phyloP scores from a whole-genome alignment of 805 yeast genomes.

The Metschnikowia amazonensis region DNA sequence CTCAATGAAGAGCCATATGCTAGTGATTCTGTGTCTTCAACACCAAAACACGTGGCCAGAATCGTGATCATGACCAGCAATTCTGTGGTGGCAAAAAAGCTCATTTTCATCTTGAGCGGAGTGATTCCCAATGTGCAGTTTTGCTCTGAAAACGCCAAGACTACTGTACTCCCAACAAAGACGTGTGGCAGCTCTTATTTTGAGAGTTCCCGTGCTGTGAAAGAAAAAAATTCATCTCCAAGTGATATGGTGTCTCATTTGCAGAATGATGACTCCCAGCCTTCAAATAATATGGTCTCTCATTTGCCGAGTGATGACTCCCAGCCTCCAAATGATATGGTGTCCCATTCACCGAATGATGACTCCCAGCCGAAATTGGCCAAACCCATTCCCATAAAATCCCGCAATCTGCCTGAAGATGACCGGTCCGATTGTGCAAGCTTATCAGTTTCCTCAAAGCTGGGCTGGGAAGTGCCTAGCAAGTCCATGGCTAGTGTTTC shows the following conservation, averaged over 20 bases:
- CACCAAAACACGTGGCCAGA: conserved; percentile 37
- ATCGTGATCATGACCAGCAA: conserved; percentile 57
- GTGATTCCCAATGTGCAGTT: conserved; percentile 37
- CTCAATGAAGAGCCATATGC: conserved; percentile 33
- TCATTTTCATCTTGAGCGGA: conserved; percentile 51
- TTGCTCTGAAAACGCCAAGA: conserved; percentile 1
- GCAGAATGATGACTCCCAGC: background rate
- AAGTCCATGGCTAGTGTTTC: conserved; percentile 31
- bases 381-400: conserved; percentile 15
- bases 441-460: conserved; percentile 26
- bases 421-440: conserved; percentile 12
- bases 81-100: conserved; percentile 56
- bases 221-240: background rate
- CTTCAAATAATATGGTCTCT: no score
- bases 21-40: conserved; percentile 20
- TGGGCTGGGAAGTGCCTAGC: conserved; percentile 48
- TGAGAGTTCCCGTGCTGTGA: background rate
- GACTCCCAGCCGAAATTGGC: background rate
- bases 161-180: background rate
- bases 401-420: conserved; percentile 4
- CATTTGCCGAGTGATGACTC: background rate
- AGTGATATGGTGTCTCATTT: background rate
- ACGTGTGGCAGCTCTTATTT: background rate
- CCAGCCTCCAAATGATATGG: background rate
- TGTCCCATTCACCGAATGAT: background rate